Evolutionary conservation across 805 yeast species (phyloP).

Genomic region (Saturnispora ahearnii): DNA sequence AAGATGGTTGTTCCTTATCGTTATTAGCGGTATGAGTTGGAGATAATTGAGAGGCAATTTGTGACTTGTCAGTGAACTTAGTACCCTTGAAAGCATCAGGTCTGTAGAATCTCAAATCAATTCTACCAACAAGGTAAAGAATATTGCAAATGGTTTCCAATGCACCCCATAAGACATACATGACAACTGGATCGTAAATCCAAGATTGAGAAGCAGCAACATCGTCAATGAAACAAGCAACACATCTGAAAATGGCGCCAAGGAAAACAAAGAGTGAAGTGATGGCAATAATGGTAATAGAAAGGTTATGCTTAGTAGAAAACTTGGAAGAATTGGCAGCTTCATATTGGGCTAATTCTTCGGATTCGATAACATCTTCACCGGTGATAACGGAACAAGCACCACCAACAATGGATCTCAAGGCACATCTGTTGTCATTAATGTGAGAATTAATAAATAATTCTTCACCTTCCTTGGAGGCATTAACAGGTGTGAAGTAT

Average conservation of each 20-base stretch:
- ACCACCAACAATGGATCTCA: constrained; percentile 25
- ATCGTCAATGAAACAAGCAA: constrained; percentile 34
- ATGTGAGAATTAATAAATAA: constrained; percentile 17
- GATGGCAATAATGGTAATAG: constrained; percentile 36
- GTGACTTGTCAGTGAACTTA: constrained; percentile 6
- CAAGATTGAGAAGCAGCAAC: constrained; percentile 29
- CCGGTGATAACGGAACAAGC: constrained; percentile 11
- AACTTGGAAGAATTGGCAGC: constrained; percentile 19
- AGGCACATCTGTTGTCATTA: constrained; percentile 15
- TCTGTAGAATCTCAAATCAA: constrained; percentile 71
- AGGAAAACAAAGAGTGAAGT: constrained; percentile 43
- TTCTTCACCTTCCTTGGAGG: constrained; percentile 30
- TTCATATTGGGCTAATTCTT: constrained; percentile 19
- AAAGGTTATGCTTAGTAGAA: constrained; percentile 38
- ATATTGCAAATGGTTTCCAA: constrained; percentile 51
- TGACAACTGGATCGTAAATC: constrained; percentile 46
- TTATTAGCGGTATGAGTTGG: background rate
- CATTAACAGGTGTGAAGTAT: constrained; percentile 50
- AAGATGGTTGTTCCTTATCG: constrained; percentile 7
- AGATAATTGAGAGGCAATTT: constrained; percentile 1
- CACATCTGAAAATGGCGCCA: constrained; percentile 43
- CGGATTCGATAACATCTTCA: constrained; percentile 10
- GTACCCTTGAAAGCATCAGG: constrained; percentile 38
- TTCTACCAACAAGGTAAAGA: constrained; percentile 52
- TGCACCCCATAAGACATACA: constrained; percentile 64